Conservation (phyloP, 2,329 filamentous ascomycete species). For the Dactylellina leptospora region DNA sequence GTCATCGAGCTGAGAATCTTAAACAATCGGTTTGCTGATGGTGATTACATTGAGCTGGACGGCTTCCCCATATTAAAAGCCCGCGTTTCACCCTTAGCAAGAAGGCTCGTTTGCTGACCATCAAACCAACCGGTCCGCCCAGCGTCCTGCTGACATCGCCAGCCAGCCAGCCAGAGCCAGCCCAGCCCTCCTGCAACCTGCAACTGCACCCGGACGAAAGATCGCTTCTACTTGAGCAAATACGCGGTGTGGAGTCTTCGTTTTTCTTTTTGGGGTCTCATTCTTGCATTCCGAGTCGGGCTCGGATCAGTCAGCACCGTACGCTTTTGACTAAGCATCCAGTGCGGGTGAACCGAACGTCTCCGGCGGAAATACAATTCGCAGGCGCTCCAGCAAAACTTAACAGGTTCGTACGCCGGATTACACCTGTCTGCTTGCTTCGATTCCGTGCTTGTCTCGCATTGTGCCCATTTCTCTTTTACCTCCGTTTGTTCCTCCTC, state of each 20-base stretch:
- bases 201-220: background rate
- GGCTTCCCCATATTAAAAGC: constrained; percentile 21
- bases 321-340: constrained; percentile 48
- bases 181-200: background rate
- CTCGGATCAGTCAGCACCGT: constrained; percentile 48
- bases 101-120: constrained; percentile 26
- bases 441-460: constrained; percentile 28
- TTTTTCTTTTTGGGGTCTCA: constrained; percentile 5
- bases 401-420: background rate
- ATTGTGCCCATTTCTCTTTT: constrained; percentile 44
- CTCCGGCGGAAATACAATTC: constrained; percentile 16
- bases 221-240: too few relatives aligned
- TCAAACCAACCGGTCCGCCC: constrained; percentile 3
- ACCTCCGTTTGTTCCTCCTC: background rate
- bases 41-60: background rate
- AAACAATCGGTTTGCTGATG: background rate
- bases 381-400: background rate
- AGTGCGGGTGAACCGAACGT: constrained; percentile 48
- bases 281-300: constrained; percentile 30
- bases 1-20: constrained; percentile 8
- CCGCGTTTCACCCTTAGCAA: constrained; percentile 25
- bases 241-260: constrained; percentile 5
- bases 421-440: background rate
- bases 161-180: background rate
- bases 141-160: constrained; percentile 6